Percentiles rank a stretch among this genome's conserved stretches.
Evolutionary conservation across 805 yeast genomes (phyloP).

Genomic region (Priceomyces melissophilus): DNA sequence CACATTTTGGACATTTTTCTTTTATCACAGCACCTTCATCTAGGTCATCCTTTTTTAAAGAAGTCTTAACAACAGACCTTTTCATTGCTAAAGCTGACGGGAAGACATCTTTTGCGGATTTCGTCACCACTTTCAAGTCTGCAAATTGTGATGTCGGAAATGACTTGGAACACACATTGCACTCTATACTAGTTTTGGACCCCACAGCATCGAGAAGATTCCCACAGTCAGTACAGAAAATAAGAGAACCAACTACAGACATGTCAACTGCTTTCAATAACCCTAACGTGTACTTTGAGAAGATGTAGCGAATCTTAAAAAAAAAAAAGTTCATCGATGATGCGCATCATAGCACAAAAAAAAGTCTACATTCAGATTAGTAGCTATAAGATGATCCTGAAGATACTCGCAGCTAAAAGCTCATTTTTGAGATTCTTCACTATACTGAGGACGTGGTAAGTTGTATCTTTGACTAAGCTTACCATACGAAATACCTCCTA

Average conservation of each 20-base stretch:
- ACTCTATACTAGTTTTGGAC: slow-evolving; percentile 48
- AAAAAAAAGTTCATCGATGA: background rate
- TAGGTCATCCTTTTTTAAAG: slow-evolving; percentile 68
- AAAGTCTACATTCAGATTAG: background rate
- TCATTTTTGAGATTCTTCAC: slow-evolving; percentile 7
- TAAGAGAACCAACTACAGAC: slow-evolving; percentile 95
- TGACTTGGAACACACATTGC: slow-evolving; percentile 47
- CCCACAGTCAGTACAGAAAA: slow-evolving; percentile 93
- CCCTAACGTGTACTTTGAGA: background rate
- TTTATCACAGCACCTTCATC: slow-evolving; percentile 96
- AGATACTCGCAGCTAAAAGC: background rate
- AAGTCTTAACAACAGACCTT: slow-evolving; percentile 86
- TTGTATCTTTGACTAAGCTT: slow-evolving; percentile 46
- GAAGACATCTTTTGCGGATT: slow-evolving; percentile 88
- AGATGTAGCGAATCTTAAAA: background rate
- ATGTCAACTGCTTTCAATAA: slow-evolving; percentile 31
- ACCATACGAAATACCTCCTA: slow-evolving; percentile 47
- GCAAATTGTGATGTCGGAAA: slow-evolving; percentile 56
- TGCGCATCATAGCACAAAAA: background rate
- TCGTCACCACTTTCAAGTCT: slow-evolving; percentile 80
- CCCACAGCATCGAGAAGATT: slow-evolving; percentile 70
- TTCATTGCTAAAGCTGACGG: slow-evolving; percentile 81
- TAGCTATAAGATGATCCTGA: background rate
- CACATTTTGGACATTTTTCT: slow-evolving; percentile 98
- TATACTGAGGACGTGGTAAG: slow-evolving; percentile 41